Conservation (phyloP, 805 yeast genomes). For the Cyberlindnera mississippiensis region DNA sequence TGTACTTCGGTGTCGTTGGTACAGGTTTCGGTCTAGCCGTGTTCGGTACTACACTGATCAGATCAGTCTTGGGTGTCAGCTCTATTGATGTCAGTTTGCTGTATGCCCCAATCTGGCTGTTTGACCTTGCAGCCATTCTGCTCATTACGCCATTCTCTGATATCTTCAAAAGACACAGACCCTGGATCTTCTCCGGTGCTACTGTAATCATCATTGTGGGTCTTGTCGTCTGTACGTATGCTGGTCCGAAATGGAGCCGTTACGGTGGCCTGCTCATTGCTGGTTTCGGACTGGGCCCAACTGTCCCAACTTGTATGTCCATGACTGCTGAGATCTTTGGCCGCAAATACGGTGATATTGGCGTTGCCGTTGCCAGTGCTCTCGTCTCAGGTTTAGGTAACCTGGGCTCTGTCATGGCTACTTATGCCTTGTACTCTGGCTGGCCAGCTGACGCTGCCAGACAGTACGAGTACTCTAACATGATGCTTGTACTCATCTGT, state of each 20-base stretch:
- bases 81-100: conserved; percentile 70
- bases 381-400: conserved; percentile 84
- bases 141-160: conserved; percentile 80
- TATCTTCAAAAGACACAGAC: conserved; percentile 53
- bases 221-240: conserved; percentile 70
- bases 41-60: conserved; percentile 75
- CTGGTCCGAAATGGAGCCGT: conserved; percentile 66
- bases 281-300: conserved; percentile 88
- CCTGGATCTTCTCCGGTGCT: conserved; percentile 57
- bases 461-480: conserved; percentile 64
- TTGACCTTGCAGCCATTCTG: conserved; percentile 73
- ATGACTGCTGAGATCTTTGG: conserved; percentile 75
- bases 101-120: conserved; percentile 89
- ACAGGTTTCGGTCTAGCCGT: conserved; percentile 86
- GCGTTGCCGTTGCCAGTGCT: conserved; percentile 80
- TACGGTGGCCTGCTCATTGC: conserved; percentile 79
- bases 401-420: conserved; percentile 79
- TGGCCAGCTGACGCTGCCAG: conserved; percentile 77
- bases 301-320: conserved; percentile 86
- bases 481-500: conserved; percentile 76
- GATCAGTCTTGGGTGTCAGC: conserved; percentile 51
- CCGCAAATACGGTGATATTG: conserved; percentile 73
- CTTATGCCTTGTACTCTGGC: conserved; percentile 81
- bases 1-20: conserved; percentile 93
- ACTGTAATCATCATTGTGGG: conserved; percentile 70